A percentile compares a stretch with the other conserved stretches of the same genome.
Evolutionary conservation across 73 alveolate species (phyloP).

Genomic region (Paramecium primaurelia): DNA sequence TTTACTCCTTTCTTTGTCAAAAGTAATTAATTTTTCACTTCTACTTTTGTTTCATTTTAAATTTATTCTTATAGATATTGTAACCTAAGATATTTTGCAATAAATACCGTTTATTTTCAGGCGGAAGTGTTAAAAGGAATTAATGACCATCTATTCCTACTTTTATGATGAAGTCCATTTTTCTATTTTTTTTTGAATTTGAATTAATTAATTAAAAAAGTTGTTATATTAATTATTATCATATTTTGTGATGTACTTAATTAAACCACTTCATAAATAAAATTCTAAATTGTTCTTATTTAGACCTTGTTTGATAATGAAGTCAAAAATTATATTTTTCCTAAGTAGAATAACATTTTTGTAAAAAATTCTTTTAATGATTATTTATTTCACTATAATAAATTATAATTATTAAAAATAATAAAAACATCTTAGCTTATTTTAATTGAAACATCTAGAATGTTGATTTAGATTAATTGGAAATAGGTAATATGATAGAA

Average conservation of each 20-base stretch:
- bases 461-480: no score
- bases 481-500: no score
- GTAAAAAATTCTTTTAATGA: no score
- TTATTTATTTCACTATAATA: no score
- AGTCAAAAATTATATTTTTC: no score
- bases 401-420: no score
- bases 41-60: background rate
- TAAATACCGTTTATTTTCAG: background rate
- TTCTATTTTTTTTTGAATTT: background rate
- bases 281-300: no score
- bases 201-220: background rate
- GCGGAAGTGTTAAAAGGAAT: background rate
- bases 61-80: background rate
- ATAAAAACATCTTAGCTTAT: no score
- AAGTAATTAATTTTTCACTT: slow-evolving; percentile 1
- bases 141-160: slow-evolving; percentile 30
- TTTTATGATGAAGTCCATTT: slow-evolving; percentile 45
- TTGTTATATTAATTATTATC: background rate
- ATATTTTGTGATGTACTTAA: background rate
- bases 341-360: no score
- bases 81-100: background rate
- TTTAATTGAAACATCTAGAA: no score
- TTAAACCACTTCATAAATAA: no score
- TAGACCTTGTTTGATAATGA: no score
- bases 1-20: slow-evolving; percentile 17